Percentiles rank a stretch among this genome's conserved stretches.
Conservation (phyloP, 352 stramenopile species). For the Pelagophyceae sp. region DNA sequence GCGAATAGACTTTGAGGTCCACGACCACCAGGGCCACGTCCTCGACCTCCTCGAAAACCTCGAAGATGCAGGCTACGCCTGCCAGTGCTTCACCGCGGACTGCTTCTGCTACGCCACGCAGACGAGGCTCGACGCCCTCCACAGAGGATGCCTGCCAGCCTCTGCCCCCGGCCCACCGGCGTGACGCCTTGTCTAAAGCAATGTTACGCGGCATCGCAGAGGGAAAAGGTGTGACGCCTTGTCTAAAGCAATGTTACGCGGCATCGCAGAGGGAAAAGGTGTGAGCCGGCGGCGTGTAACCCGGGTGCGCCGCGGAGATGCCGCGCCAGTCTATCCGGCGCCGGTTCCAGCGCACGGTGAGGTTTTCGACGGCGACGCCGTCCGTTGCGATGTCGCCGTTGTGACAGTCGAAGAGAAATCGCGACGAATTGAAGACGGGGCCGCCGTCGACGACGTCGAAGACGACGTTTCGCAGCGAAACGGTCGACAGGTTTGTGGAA, state of each 20-base stretch:
- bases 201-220: too few species aligned
- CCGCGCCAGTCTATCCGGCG: background rate
- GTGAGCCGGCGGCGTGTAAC: background rate
- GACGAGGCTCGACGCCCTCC: background rate
- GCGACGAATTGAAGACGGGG: background rate
- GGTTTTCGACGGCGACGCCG: background rate
- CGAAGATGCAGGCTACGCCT: background rate
- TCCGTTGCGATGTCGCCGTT: background rate
- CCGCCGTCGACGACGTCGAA: background rate
- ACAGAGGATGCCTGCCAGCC: background rate
- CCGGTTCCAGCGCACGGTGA: background rate
- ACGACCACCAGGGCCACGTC: too few species aligned
- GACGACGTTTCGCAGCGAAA: background rate
- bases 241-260: too few species aligned
- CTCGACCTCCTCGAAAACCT: background rate
- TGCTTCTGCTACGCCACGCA: background rate
- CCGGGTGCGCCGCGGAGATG: background rate
- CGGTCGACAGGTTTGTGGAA: background rate
- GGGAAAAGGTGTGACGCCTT: too few species aligned
- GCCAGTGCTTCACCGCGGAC: background rate
- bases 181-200: too few species aligned
- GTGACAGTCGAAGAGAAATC: background rate
- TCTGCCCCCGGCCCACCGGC: background rate
- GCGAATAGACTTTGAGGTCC: background rate
- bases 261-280: background rate